Evolutionary conservation across 2,329 filamentous ascomycete species (phyloP), one percentile per base, ranked within the genome.

Genomic region (Pestalotiopsis sp.): DNA sequence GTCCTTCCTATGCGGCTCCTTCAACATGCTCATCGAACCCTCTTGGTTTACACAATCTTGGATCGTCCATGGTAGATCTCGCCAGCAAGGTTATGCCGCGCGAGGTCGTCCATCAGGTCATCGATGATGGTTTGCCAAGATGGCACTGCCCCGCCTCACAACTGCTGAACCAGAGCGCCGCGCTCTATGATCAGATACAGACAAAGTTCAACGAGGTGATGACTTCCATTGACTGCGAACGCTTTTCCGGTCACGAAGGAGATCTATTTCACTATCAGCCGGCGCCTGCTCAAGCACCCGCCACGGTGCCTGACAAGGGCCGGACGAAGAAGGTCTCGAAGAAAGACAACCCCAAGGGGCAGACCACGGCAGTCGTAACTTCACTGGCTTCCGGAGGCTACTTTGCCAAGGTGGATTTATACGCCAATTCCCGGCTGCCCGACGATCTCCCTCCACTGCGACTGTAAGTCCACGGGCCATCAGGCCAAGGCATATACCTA

Each of bases 371-470:
- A 2, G 71, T 75, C 17, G 76, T 79, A 4, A 75, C 79, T 1
- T 77, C 78, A 4, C 72, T 82, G 2, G 78, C 82, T 2, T 83
- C 84, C 12, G 84, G 84, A 9, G 88, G 86, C 70, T 90, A 91
- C 75, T 93, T 94, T 73, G 86, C 90, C 14, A 97, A 96, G 78
- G 92, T 93, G 14, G 91, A 94, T 75, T 81, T 90, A 1, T 97
- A 97, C 77, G 86, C 89, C 60, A 97, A 97, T 77, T 93, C 93
- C 2, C 89, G 87, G 68, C 82, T 97, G 4, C 92, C 93, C 0
- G 82, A 86, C 45, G 83, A 91, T 70, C 83, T 97, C 1, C 88
- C 90, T 0, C 87, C 89, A 0, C 84, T 96, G 62, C 89, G 87
- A 74, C 81, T 95, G 85, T 92, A 83, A 75, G 86, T 79, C 38